phyloP scores from a whole-genome alignment of 2,329 filamentous ascomycete species.

The Fonsecaea multimorphosa region DNA sequence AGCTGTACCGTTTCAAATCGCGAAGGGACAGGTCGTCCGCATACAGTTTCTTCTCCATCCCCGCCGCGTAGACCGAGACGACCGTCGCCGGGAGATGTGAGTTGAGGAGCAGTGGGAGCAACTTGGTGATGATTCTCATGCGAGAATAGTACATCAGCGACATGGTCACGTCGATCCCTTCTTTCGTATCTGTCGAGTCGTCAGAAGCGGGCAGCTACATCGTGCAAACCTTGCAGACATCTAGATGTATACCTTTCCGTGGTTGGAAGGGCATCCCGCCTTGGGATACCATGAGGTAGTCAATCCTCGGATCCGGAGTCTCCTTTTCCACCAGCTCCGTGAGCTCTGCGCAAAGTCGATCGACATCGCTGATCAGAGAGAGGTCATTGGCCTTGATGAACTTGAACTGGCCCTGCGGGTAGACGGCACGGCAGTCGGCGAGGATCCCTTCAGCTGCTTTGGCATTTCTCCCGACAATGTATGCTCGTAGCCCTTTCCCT shows the following conservation, averaged over 20 bases:
- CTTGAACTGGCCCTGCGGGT: slow-evolving; percentile 43
- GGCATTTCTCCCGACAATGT: slow-evolving; percentile 44
- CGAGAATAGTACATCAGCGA: slow-evolving; percentile 45
- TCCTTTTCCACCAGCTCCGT: slow-evolving; percentile 38
- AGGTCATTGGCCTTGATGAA: slow-evolving; percentile 46
- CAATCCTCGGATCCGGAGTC: slow-evolving; percentile 40
- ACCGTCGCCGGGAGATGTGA: slow-evolving; percentile 35
- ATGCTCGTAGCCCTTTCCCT: slow-evolving; percentile 41
- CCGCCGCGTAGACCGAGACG: slow-evolving; percentile 46
- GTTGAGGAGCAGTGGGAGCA: slow-evolving; percentile 41
- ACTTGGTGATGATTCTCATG: slow-evolving; percentile 41
- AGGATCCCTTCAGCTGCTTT: slow-evolving; percentile 42
- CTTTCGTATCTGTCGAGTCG: slow-evolving; percentile 41
- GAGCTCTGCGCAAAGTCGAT: slow-evolving; percentile 43
- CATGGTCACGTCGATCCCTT: slow-evolving; percentile 43
- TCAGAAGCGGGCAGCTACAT: neutral
- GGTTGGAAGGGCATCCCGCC: slow-evolving; percentile 40
- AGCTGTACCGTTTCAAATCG: slow-evolving; percentile 37
- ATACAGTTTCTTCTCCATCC: slow-evolving; percentile 41
- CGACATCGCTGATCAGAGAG: slow-evolving; percentile 46
- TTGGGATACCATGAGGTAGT: slow-evolving; percentile 45
- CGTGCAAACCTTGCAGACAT: neutral
- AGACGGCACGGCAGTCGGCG: slow-evolving; percentile 40
- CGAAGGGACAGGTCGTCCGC: slow-evolving; percentile 43
- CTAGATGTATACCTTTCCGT: slow-evolving; percentile 32